Base-by-base conservation (phyloP, 1,139 yeast species). In the Blastobotrys petasosporus region DNA sequence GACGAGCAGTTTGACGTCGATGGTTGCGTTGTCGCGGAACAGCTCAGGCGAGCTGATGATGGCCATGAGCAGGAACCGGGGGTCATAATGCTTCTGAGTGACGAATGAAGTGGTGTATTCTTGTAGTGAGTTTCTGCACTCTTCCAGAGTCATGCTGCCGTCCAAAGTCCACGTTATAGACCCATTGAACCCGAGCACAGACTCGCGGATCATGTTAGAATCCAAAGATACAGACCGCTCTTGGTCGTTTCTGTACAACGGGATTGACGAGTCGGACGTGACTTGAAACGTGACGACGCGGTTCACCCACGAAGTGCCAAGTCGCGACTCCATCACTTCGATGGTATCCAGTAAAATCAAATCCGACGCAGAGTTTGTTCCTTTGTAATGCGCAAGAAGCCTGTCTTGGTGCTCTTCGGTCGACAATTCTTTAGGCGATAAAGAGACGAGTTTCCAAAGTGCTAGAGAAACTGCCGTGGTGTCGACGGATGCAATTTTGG, bases 221-320 rank as follows among this genome's bases (percentile, higher is more conserved):
- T 77, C 77, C 42, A 87, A 59, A 1, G 77, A 73, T 2, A 86
- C 73, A 28, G 81, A 64, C 1, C 77, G 79, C 32, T 72, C 76
- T 31, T 63, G 64, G 3, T n/a, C n/a, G n/a, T n/a, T 31, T 11
- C 32, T 37, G 39, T 48, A 48, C 3, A 46, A 32, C 10, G 46
- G 45, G 7, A 38, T 34, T 13, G 46, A 37, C 5, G 54, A 59
- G 35, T 59, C 54, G 9, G 76, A 73, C 10, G 69, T 61, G 43
- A 82, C 74, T 44, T 83, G 88, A 94, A 95, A 86, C 36, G 74
- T 69, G 39, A 73, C 67, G 9, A 85, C 79, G 42, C 65, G 63
- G 45, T 73, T 70, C 11, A 82, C 69, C 95, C 95, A 85, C 7
- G 78, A 67, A 2, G 55, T 57, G 12, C 73, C 67, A 9, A 72